These are phyloP conservation scores for Xylariales sp. DNA, from an alignment of 2,329 filamentous ascomycete genomes.

Conservation along the genomic window DNA sequence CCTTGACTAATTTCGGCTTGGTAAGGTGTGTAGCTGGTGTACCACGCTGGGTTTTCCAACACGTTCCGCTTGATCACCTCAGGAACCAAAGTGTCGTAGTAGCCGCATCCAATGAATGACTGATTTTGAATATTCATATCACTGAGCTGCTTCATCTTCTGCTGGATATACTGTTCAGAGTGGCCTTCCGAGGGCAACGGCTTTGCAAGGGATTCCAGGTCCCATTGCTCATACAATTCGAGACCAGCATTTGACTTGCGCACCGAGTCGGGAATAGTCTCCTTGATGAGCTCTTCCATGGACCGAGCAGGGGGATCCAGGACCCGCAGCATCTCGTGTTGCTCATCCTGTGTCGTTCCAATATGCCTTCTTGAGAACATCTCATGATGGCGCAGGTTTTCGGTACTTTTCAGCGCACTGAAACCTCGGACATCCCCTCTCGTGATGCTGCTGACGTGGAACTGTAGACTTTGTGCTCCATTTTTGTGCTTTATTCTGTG, in stretches of 20 bases:
- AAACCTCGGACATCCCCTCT: too few species aligned
- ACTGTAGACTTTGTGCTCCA: too few species aligned
- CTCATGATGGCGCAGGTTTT: too few species aligned
- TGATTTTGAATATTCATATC: constrained; percentile 37
- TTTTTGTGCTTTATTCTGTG: too few species aligned
- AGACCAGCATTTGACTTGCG: too few species aligned
- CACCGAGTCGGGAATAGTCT: constrained; percentile 91
- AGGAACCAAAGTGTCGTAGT: constrained; percentile 79
- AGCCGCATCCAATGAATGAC: constrained; percentile 82
- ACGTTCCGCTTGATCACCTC: constrained; percentile 91
- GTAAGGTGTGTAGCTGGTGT: constrained; percentile 96
- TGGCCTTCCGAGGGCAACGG: constrained; percentile 68
- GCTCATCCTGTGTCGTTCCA: too few species aligned
- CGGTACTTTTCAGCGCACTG: too few species aligned
- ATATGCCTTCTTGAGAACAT: too few species aligned
- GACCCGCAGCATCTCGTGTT: constrained; percentile 75
- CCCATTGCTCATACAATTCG: too few species aligned
- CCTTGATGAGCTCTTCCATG: constrained; percentile 77
- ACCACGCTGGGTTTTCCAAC: constrained; percentile 91
- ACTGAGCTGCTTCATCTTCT: constrained; percentile 28
- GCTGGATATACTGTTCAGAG: constrained; percentile 59
- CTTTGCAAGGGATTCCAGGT: too few species aligned
- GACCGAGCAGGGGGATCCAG: constrained; percentile 69
- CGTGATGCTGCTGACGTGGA: too few species aligned
- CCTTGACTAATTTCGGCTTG: constrained; percentile 97